Evolutionary conservation across 352 stramenopile species (phyloP), one percentile per base, ranked within the genome.

Genomic region (Paralagenidium karlingii): DNA sequence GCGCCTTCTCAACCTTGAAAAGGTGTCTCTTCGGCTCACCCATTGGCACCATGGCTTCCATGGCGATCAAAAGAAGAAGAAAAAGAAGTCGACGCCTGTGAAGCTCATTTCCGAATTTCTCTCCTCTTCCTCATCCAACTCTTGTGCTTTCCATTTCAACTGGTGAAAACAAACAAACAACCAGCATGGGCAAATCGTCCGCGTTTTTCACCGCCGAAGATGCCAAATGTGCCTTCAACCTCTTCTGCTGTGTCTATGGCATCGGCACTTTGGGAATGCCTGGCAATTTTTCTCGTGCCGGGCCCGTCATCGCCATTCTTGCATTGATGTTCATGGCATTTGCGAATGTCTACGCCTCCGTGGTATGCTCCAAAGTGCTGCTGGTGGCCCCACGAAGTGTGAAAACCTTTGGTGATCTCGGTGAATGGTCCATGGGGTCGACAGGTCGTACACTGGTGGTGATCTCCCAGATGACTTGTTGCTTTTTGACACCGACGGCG

Each of bases 231-330:
- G 38, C 18, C 18, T 47, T 47, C 30, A 31, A 21, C 18, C 40
- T 47, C 40, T 47, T 47, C 34, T 47, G 40, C 40, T 21, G 21
- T 5, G 40, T 47, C 11, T 47, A 26, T 20, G 40, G 40, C 5
- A 47, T 47, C 26, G 40, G 40, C 18, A 47, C 40, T 6, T 12
- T 47, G 18, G n/a, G 26, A 13, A 47, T 47, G 40, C 40, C 40
- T 8, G 40, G 20, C 13, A 47, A 47, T 28, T 47, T 31, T 13
- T 24, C 40, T 24, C 40, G 40, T 20, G 40, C 40, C 2, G 40
- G 40, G 18, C 15, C 21, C 22, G 30, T 22, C n/a, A 21, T 19
- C 1, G 41, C 41, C n/a, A 47, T 20, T 24, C 9, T 21, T 1
- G 31, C 41, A 8, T 29, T 47, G 5, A 2, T 47, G 9, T 47